phyloP scores from a whole-genome alignment of 1,284 basidiomycete genomes.

The Filobasidium uniguttulatum region DNA sequence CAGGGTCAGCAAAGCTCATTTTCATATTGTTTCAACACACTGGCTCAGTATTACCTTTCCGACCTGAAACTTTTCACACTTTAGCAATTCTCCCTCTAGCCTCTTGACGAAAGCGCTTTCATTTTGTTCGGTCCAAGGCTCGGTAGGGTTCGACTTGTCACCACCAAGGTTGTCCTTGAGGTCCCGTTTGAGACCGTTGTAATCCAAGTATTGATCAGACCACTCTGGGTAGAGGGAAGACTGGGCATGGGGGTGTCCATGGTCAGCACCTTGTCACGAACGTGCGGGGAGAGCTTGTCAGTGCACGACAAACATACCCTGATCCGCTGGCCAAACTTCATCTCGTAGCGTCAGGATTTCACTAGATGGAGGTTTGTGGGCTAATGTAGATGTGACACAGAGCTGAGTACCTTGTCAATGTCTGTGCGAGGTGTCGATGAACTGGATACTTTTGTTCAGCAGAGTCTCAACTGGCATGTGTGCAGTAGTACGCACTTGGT shows the following conservation, averaged over 20 bases:
- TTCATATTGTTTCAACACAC: background rate
- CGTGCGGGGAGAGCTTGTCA: conserved; percentile 4
- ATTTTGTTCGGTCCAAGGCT: conserved; percentile 57
- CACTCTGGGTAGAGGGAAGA: conserved; percentile 76
- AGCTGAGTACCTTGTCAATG: too few species aligned
- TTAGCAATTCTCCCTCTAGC: conserved; percentile 80
- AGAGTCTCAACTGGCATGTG: too few species aligned
- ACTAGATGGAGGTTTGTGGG: background rate
- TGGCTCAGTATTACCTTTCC: conserved; percentile 48
- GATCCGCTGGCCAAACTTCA: conserved; percentile 87
- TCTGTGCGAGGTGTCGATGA: too few species aligned
- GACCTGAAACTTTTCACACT: conserved; percentile 91
- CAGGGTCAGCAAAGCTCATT: background rate
- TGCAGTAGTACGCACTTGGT: background rate
- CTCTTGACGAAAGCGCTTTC: conserved; percentile 65
- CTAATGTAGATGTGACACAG: background rate
- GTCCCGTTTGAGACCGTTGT: conserved; percentile 74
- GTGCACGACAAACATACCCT: conserved; percentile 43
- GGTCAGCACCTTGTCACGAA: background rate
- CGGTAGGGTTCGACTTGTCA: conserved; percentile 23
- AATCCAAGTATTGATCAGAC: conserved; percentile 79
- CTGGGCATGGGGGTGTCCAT: conserved; percentile 37
- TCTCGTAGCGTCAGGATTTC: conserved; percentile 18
- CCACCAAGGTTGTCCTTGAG: conserved; percentile 46
- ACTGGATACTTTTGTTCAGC: too few species aligned